These are phyloP conservation scores for Oryza meridionalis DNA, from an alignment of 176 grass and related monocot species.

Conservation along the genomic window DNA sequence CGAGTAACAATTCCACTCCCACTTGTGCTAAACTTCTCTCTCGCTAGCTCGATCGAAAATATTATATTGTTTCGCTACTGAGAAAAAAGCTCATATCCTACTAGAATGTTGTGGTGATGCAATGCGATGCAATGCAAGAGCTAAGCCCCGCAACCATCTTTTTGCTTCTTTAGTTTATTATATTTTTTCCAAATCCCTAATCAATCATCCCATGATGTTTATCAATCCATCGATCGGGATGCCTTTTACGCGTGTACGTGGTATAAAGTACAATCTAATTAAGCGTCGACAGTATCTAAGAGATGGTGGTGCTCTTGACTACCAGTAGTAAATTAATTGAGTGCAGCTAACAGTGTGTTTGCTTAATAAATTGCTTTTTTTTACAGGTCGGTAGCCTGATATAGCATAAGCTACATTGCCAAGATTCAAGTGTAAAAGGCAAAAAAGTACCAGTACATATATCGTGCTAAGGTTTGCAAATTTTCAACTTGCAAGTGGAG, in stretches of 20 bases:
- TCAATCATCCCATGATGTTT: slow-evolving; percentile 41
- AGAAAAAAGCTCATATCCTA: slow-evolving; percentile 3
- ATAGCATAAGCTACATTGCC: not conserved
- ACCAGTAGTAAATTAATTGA: not conserved
- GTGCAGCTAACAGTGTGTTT: slow-evolving; percentile 4
- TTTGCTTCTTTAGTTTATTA: slow-evolving; percentile 31
- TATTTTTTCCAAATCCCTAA: not conserved
- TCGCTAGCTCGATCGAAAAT: not conserved
- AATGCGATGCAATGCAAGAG: slow-evolving; percentile 26
- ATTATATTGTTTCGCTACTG: slow-evolving; percentile 17
- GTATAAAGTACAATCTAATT: slow-evolving; percentile 6
- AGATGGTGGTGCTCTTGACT: not conserved
- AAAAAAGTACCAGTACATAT: slow-evolving; percentile 7
- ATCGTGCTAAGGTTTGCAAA: not conserved
- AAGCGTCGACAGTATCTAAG: slow-evolving; percentile 36
- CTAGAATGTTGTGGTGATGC: slow-evolving; percentile 57
- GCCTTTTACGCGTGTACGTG: slow-evolving; percentile 30
- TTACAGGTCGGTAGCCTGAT: not conserved
- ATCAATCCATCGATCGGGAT: not conserved
- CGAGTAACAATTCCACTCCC: slow-evolving; percentile 56
- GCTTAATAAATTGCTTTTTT: not conserved
- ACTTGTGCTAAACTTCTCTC: slow-evolving; percentile 40
- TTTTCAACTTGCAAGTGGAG: slow-evolving; percentile 48
- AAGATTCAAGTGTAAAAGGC: slow-evolving; percentile 12
- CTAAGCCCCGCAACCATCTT: slow-evolving; percentile 32